These are phyloP conservation scores for Nadsonia fulvescens DNA, from an alignment of 805 yeast species.

Conservation along the genomic window DNA sequence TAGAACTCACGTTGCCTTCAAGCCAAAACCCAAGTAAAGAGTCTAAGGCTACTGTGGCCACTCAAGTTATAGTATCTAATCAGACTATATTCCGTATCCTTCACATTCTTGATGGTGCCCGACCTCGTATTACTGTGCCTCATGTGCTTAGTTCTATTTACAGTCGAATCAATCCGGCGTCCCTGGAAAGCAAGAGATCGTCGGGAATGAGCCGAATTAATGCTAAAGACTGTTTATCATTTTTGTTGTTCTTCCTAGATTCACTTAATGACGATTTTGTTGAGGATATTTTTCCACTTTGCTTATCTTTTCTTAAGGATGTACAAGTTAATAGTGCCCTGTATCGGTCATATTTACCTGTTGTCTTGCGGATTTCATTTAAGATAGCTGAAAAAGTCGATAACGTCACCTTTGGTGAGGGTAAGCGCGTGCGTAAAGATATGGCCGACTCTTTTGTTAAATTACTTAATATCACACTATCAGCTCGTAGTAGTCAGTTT, in stretches of 20 bases:
- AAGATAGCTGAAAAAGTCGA: slow-evolving; percentile 37
- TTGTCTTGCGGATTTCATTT: slow-evolving; percentile 33
- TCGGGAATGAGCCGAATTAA: background rate
- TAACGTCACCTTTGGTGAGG: slow-evolving; percentile 43
- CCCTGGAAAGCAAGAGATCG: slow-evolving; percentile 7
- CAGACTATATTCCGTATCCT: slow-evolving; percentile 36
- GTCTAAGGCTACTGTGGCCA: no score
- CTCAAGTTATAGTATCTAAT: slow-evolving; percentile 5
- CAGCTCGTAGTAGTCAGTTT: slow-evolving; percentile 6
- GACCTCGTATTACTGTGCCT: slow-evolving; percentile 59
- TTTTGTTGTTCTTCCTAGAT: slow-evolving; percentile 41
- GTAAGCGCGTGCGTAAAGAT: slow-evolving; percentile 40
- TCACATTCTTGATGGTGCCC: slow-evolving; percentile 73
- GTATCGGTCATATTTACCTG: slow-evolving; percentile 34
- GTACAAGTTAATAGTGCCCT: slow-evolving; percentile 27
- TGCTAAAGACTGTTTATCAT: slow-evolving; percentile 14
- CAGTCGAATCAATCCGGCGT: slow-evolving; percentile 25
- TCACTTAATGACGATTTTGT: slow-evolving; percentile 60
- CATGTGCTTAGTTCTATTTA: slow-evolving; percentile 38
- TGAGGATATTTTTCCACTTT: slow-evolving; percentile 57
- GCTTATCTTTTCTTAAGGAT: slow-evolving; percentile 43
- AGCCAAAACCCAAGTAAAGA: slow-evolving; percentile 7
- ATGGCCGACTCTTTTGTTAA: slow-evolving; percentile 27
- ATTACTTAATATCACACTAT: slow-evolving; percentile 16
- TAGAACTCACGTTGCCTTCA: slow-evolving; percentile 20